These are phyloP conservation scores for Melanomma pulvis-pyrius DNA, from an alignment of 495 filamentous ascomycete species.

Conservation along the genomic window DNA sequence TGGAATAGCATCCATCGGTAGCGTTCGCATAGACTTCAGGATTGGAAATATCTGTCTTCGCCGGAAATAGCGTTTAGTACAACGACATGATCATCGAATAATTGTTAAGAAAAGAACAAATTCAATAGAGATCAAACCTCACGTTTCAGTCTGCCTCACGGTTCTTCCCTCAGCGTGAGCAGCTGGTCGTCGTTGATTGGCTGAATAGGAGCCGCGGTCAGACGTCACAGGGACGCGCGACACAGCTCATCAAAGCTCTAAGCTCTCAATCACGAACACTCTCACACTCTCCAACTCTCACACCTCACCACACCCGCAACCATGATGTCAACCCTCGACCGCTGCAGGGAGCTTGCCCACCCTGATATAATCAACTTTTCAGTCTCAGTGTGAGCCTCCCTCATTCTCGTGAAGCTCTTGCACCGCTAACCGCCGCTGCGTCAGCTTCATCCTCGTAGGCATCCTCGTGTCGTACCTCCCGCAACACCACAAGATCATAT, in stretches of 20 bases:
- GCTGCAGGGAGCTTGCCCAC: conserved; percentile 33
- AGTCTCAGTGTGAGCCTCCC: conserved; percentile 34
- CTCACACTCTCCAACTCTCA: background rate
- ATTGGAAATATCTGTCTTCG: too few species aligned
- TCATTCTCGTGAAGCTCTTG: background rate
- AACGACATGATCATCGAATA: too few species aligned
- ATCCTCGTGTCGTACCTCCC: conserved; percentile 93
- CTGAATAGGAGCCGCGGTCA: background rate
- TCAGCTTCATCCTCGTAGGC: conserved; percentile 81
- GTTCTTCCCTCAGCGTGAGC: too few species aligned
- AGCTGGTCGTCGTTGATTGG: background rate
- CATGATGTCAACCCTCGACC: background rate
- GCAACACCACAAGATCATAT: conserved; percentile 89
- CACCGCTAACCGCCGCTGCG: background rate
- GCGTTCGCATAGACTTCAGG: background rate
- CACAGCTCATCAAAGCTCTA: background rate
- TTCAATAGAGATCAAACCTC: too few species aligned
- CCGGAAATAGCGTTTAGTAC: too few species aligned
- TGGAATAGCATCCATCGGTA: background rate
- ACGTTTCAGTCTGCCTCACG: too few species aligned
- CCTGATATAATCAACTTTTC: conserved; percentile 37
- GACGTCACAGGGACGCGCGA: background rate
- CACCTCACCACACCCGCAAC: background rate
- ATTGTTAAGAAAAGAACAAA: too few species aligned
- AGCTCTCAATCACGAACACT: background rate